Evolutionary conservation across 139 green algal genomes (phyloP).

Genomic region (Haematococcus lacustris): DNA sequence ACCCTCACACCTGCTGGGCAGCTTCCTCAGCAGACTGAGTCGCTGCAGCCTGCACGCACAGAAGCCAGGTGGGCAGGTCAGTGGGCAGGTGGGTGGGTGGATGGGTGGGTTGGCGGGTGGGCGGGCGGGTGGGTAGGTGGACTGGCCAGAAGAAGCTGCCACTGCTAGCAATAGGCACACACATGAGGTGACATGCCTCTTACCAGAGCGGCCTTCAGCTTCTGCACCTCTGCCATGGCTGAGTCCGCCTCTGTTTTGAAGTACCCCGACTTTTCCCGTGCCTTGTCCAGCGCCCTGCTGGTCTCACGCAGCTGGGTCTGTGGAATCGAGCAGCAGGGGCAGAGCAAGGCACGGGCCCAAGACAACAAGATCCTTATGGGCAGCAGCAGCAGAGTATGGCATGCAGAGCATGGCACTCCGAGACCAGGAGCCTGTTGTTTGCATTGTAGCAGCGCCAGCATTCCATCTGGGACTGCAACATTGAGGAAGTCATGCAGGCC

Average conservation of each 20-base stretch:
- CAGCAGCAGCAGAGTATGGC: not conserved
- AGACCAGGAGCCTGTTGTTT: not conserved
- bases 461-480: not conserved
- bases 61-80: too few species aligned
- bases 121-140: too few species aligned
- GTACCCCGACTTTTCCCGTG: conserved; percentile 4
- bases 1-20: too few species aligned
- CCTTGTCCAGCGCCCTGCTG: not conserved
- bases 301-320: conserved; percentile 11
- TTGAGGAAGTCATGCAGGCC: not conserved
- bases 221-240: not conserved
- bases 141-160: too few species aligned
- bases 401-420: not conserved
- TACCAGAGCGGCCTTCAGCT: too few species aligned
- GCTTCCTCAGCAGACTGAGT: too few species aligned
- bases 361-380: not conserved
- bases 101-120: too few species aligned
- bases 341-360: not conserved
- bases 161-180: too few species aligned
- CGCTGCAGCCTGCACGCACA: too few species aligned
- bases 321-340: not conserved
- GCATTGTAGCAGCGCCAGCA: not conserved
- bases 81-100: too few species aligned
- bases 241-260: conserved; percentile 6
- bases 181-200: too few species aligned